Evolutionary conservation across 73 alveolate genomes (phyloP).

Genomic region (Paraurostyla sp.): DNA sequence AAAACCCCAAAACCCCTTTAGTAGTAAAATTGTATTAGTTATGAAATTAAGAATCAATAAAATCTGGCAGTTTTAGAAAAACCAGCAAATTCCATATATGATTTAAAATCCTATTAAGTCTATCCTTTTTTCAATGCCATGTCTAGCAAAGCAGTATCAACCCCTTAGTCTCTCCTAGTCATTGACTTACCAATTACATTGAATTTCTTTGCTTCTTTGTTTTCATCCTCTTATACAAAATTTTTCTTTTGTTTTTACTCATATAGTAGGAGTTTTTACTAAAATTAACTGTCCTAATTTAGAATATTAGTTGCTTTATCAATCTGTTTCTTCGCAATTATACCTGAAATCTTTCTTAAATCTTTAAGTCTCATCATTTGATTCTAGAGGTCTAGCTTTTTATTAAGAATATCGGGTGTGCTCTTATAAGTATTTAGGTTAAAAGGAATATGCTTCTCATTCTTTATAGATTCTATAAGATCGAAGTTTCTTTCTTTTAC

Average conservation of each 20-base stretch:
- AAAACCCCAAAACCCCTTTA: too few relatives aligned
- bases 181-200: background rate
- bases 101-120: background rate
- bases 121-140: conserved; percentile 2
- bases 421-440: too few relatives aligned
- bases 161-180: background rate
- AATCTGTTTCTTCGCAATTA: background rate
- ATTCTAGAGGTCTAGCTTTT: background rate
- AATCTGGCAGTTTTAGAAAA: background rate
- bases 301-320: background rate
- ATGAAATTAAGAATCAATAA: background rate
- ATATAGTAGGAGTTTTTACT: background rate
- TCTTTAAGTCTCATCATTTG: background rate
- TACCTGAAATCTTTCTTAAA: background rate
- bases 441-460: too few relatives aligned
- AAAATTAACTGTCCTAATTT: background rate
- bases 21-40: too few relatives aligned
- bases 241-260: background rate
- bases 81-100: background rate
- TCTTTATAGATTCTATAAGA: too few relatives aligned
- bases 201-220: background rate
- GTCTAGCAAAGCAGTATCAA: background rate
- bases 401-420: background rate
- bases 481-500: background rate
- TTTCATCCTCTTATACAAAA: background rate